These are phyloP conservation scores for Auriscalpium vulgare DNA, from an alignment of 768 basidiomycete species.

Conservation along the genomic window DNA sequence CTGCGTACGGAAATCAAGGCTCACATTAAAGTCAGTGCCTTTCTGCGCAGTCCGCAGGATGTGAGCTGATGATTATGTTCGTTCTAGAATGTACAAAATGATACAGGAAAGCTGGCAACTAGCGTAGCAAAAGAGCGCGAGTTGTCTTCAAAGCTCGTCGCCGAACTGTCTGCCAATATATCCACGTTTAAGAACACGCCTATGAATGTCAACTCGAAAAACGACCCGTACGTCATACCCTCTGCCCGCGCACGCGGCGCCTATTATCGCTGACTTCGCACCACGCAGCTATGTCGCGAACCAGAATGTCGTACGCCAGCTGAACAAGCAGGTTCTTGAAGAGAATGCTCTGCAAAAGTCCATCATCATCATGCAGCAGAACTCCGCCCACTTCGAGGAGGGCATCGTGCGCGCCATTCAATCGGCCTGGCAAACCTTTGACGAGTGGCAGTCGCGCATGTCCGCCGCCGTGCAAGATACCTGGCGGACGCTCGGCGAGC, in stretches of 20 bases:
- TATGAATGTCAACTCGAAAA: conserved; percentile 68
- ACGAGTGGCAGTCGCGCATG: conserved; percentile 89
- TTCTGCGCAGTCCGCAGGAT: not conserved
- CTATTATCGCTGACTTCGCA: not conserved
- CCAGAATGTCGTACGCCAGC: conserved; percentile 64
- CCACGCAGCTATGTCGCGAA: conserved; percentile 55
- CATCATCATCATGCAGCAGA: conserved; percentile 97
- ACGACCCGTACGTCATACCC: conserved; percentile 64
- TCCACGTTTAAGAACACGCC: conserved; percentile 95
- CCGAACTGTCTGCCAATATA: conserved; percentile 80
- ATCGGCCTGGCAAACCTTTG: conserved; percentile 95
- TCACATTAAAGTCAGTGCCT: conserved; percentile 73
- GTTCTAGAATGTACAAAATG: conserved; percentile 84
- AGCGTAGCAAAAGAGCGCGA: conserved; percentile 92
- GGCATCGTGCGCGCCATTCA: conserved; percentile 93
- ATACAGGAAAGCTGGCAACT: conserved; percentile 87
- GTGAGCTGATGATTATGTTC: not conserved
- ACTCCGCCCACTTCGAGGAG: conserved; percentile 93
- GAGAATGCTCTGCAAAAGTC: conserved; percentile 98
- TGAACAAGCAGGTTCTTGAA: conserved; percentile 89
- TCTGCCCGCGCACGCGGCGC: conserved; percentile 15
- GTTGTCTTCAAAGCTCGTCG: conserved; percentile 73
- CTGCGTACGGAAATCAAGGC: conserved; percentile 94
- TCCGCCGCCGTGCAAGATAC: conserved; percentile 63
- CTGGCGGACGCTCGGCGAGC: conserved; percentile 58